Evolutionary conservation across 164 flowering plant genomes (phyloP).

Genomic region (Piper longum): DNA sequence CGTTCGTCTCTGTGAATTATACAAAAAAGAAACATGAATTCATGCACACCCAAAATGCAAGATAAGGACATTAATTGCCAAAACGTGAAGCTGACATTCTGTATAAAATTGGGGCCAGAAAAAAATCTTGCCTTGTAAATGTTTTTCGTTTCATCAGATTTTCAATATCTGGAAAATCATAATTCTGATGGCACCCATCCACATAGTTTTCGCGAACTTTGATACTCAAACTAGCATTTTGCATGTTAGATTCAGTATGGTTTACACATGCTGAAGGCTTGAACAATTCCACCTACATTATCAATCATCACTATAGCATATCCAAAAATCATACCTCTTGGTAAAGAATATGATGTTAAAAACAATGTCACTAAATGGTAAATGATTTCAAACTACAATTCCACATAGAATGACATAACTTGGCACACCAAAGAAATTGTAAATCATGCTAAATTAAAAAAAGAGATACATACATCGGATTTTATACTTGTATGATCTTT

Average conservation of each 20-base stretch:
- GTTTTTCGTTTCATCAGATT: conserved; percentile 41
- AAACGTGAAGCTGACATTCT: background rate
- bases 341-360: background rate
- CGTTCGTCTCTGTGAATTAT: conserved; percentile 50
- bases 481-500: no score
- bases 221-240: conserved; percentile 6
- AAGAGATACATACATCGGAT: no score
- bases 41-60: background rate
- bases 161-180: conserved; percentile 46
- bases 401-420: no score
- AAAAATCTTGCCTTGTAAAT: conserved; percentile 44
- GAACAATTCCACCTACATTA: conserved; percentile 26
- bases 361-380: background rate
- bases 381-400: background rate
- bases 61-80: background rate
- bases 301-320: background rate
- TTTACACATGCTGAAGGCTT: conserved; percentile 16
- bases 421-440: no score
- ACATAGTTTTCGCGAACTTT: conserved; percentile 13
- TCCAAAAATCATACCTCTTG: background rate
- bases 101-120: background rate
- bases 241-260: conserved; percentile 12
- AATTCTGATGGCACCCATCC: conserved; percentile 12
- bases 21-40: background rate
- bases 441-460: no score